Conservation (phyloP, 2,329 filamentous ascomycete species). For the Chrysosphaeria jannelii region DNA sequence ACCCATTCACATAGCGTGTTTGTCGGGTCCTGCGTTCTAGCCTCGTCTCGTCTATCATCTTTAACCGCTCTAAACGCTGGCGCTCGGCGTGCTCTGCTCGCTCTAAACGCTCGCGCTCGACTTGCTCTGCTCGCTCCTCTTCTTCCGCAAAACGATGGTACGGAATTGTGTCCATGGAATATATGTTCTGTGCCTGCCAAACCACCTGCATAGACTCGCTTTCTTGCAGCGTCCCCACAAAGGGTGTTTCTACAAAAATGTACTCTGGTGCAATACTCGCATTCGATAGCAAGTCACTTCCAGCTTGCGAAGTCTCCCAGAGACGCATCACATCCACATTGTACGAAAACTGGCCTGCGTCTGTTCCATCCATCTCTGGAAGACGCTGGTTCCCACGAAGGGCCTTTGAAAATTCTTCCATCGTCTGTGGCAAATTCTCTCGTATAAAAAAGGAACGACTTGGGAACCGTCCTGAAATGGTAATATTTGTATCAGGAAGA, state of each 20-base stretch:
- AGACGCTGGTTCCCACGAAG: constrained; percentile 3
- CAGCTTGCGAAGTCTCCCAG: constrained; percentile 15
- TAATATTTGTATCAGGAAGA: too few species aligned
- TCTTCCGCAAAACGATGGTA: constrained; percentile 9
- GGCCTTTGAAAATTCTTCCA: constrained; percentile 2
- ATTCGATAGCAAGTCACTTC: constrained; percentile 8
- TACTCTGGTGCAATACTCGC: constrained; percentile 10
- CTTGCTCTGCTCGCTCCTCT: constrained; percentile 1
- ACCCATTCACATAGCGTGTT: constrained; percentile 7
- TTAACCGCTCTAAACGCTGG: too few species aligned
- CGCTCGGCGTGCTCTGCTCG: neutral
- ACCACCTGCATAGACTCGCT: constrained; percentile 4
- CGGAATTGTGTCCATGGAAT: constrained; percentile 13
- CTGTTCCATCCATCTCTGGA: constrained; percentile 2
- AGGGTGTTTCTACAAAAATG: constrained; percentile 11
- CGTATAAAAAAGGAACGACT: constrained; percentile 9
- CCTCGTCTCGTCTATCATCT: too few species aligned
- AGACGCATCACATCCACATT: constrained; percentile 12
- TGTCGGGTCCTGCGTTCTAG: constrained; percentile 1
- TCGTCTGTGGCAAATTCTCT: constrained; percentile 7
- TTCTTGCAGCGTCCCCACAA: constrained; percentile 1
- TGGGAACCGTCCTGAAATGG: neutral
- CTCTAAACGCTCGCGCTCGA: neutral
- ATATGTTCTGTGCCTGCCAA: constrained; percentile 12
- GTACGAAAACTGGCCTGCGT: constrained; percentile 6